Evolutionary conservation across 2,329 filamentous ascomycete genomes (phyloP).

Genomic region (Hymenoscyphus salicellus): DNA sequence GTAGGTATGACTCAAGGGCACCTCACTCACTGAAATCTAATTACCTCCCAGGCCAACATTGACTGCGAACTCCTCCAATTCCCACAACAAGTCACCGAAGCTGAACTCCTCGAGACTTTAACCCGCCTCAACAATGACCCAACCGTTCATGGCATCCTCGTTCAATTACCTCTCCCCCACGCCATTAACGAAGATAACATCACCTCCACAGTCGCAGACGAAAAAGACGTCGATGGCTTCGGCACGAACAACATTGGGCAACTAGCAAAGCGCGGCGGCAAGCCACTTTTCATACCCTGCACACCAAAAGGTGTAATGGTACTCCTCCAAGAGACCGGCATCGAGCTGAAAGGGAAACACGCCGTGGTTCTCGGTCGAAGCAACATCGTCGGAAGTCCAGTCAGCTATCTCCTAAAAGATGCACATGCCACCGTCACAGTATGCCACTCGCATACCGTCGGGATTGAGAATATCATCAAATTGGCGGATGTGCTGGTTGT

Average conservation of each 20-base stretch:
- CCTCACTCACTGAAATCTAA: not conserved
- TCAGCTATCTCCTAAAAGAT: conserved; percentile 92
- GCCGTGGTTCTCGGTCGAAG: conserved; percentile 92
- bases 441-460: conserved; percentile 84
- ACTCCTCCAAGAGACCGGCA: conserved; percentile 76
- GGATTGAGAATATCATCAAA: conserved; percentile 72
- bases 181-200: conserved; percentile 87
- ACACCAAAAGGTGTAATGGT: conserved; percentile 98
- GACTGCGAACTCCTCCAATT: conserved; percentile 82
- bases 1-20: conserved; percentile 42
- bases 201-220: conserved; percentile 84
- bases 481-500: conserved; percentile 86
- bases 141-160: conserved; percentile 83
- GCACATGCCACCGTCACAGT: conserved; percentile 95
- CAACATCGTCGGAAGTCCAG: conserved; percentile 95
- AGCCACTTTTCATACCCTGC: conserved; percentile 87
- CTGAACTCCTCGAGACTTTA: conserved; percentile 82
- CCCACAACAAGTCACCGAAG: conserved; percentile 74
- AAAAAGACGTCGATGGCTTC: conserved; percentile 98
- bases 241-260: conserved; percentile 93
- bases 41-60: conserved; percentile 71
- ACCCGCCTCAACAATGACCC: conserved; percentile 81
- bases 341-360: conserved; percentile 83
- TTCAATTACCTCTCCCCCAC: conserved; percentile 85
- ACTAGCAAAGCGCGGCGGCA: conserved; percentile 89